A percentile compares a stretch with the other conserved stretches of the same genome.
These are phyloP conservation scores for Zygoascus flipseniorum DNA, from an alignment of 805 yeast genomes.

Conservation along the genomic window DNA sequence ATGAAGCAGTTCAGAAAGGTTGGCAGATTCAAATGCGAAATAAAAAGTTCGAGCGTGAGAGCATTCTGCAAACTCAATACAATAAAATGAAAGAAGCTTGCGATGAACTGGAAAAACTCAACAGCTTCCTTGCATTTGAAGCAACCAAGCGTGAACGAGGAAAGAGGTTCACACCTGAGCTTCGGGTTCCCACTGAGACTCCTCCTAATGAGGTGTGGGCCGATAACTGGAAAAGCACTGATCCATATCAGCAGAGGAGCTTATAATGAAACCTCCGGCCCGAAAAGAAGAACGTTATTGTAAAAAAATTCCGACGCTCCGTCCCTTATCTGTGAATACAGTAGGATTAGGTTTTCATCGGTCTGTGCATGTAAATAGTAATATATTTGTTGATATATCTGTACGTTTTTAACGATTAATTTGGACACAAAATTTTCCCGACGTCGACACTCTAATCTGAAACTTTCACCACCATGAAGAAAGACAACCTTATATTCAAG, in stretches of 20 bases:
- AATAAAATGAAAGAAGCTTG: slow-evolving; percentile 60
- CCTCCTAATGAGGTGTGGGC: slow-evolving; percentile 84
- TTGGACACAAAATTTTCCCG: not conserved
- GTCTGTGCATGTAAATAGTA: not conserved
- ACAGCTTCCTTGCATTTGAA: slow-evolving; percentile 46
- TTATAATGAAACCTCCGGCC: not conserved
- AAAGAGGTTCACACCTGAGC: slow-evolving; percentile 69
- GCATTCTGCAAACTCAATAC: slow-evolving; percentile 45
- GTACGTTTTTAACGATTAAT: not conserved
- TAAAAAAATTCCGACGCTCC: too few species aligned
- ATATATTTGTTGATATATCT: not conserved
- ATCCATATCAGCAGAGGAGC: slow-evolving; percentile 2
- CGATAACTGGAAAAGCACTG: slow-evolving; percentile 30
- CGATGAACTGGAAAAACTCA: slow-evolving; percentile 43
- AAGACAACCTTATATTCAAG: slow-evolving; percentile 29
- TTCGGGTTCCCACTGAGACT: slow-evolving; percentile 80
- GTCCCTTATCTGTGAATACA: too few species aligned
- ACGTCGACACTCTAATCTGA: not conserved
- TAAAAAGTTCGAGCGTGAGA: slow-evolving; percentile 34
- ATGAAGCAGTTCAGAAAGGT: slow-evolving; percentile 71
- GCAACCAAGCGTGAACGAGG: slow-evolving; percentile 52
- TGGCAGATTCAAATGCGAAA: slow-evolving; percentile 62
- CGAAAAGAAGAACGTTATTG: too few species aligned
- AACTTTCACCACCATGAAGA: slow-evolving; percentile 10
- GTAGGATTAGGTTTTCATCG: too few species aligned